Conservation (phyloP, 768 basidiomycete genomes). For the Pleurotus ostreatus region DNA sequence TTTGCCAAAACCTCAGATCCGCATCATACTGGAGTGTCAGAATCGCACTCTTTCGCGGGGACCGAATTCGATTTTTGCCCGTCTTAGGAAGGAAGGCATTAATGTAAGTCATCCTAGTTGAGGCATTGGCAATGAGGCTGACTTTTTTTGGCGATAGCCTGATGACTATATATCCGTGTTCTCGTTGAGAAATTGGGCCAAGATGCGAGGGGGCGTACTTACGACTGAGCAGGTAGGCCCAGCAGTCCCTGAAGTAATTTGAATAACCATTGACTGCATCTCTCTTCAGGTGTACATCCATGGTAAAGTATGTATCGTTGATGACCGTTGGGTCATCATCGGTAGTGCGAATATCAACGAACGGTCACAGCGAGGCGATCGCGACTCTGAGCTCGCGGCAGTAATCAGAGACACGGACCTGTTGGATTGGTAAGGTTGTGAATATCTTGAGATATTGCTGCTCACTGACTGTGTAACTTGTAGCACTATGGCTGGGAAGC, state of each 20-base stretch:
- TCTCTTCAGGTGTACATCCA: slow-evolving; percentile 78
- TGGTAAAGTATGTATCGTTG: slow-evolving; percentile 85
- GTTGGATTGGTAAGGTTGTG: slow-evolving; percentile 71
- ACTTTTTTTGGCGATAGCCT: slow-evolving; percentile 49
- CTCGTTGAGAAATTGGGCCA: slow-evolving; percentile 90
- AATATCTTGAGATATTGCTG: not conserved
- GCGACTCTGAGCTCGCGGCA: slow-evolving; percentile 92
- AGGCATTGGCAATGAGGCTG: slow-evolving; percentile 5
- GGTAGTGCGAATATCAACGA: slow-evolving; percentile 99
- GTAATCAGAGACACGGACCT: slow-evolving; percentile 96
- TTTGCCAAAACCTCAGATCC: slow-evolving; percentile 47
- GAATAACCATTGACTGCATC: slow-evolving; percentile 8
- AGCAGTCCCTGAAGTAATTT: not conserved
- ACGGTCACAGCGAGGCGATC: slow-evolving; percentile 90
- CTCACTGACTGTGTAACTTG: not conserved
- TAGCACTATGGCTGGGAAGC: slow-evolving; percentile 90
- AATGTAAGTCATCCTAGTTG: slow-evolving; percentile 49
- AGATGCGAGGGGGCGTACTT: slow-evolving; percentile 75
- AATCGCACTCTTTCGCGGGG: slow-evolving; percentile 86
- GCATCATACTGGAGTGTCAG: slow-evolving; percentile 94
- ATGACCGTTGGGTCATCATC: slow-evolving; percentile 91
- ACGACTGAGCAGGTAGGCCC: slow-evolving; percentile 81
- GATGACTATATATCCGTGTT: slow-evolving; percentile 91
- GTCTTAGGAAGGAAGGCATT: slow-evolving; percentile 83
- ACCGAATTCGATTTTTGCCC: slow-evolving; percentile 85